A percentile compares a stretch with the other conserved stretches of the same genome.
Conservation (phyloP, 352 stramenopile genomes). For the Phytopythium helicoides region DNA sequence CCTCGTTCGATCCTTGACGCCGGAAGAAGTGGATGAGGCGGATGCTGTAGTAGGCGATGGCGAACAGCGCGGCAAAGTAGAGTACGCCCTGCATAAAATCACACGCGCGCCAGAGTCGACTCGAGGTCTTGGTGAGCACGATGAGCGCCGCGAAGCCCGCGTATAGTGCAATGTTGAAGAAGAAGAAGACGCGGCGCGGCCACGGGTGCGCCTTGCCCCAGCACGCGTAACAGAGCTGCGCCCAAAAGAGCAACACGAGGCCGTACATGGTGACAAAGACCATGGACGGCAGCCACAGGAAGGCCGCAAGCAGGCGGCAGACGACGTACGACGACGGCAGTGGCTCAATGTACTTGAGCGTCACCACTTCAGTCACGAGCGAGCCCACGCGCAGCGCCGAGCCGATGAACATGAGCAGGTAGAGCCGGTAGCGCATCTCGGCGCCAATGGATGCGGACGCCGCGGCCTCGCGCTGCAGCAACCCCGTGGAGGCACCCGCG, state of each 20-base stretch:
- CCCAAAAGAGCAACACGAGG: slow-evolving; percentile 83
- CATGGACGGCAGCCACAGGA: slow-evolving; percentile 76
- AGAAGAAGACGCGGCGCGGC: slow-evolving; percentile 71
- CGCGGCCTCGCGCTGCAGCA: slow-evolving; percentile 52
- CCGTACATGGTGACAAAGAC: slow-evolving; percentile 86
- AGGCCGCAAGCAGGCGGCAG: slow-evolving; percentile 49
- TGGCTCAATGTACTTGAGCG: slow-evolving; percentile 34
- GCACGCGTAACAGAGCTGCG: slow-evolving; percentile 79
- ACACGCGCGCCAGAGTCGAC: slow-evolving; percentile 60
- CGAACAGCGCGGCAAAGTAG: slow-evolving; percentile 63
- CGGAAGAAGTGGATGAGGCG: slow-evolving; percentile 81
- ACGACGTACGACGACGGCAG: slow-evolving; percentile 45
- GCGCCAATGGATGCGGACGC: slow-evolving; percentile 60
- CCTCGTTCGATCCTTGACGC: slow-evolving; percentile 64
- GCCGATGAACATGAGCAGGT: slow-evolving; percentile 68
- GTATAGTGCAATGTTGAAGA: slow-evolving; percentile 80
- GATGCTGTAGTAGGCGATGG: slow-evolving; percentile 79
- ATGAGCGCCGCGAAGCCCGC: slow-evolving; percentile 50
- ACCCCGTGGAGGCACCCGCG: slow-evolving; percentile 19
- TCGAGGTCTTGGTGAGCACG: slow-evolving; percentile 36
- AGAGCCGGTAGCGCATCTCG: slow-evolving; percentile 77
- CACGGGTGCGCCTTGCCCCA: slow-evolving; percentile 73
- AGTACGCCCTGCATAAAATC: slow-evolving; percentile 61
- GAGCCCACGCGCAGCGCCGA: slow-evolving; percentile 60
- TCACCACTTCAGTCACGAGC: slow-evolving; percentile 56